Evolutionary conservation across 2,329 filamentous ascomycete genomes (phyloP), one percentile per base, ranked within the genome.

Genomic region (Colletotrichum incanum): DNA sequence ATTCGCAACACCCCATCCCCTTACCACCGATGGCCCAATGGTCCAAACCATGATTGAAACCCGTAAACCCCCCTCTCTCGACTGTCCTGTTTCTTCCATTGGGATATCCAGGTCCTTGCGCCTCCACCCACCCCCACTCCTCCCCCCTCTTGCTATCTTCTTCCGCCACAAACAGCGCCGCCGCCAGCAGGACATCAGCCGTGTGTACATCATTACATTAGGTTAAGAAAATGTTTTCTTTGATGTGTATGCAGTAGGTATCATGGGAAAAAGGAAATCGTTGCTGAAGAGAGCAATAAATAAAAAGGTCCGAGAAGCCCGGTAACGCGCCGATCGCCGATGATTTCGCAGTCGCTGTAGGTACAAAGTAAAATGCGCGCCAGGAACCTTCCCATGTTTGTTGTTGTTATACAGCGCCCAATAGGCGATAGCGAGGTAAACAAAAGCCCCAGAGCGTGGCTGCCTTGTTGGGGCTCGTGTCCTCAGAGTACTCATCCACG

Each of bases 141-240:
- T 16, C 60, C 9, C 28, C 18, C 26, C 20, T 47, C 65, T 55
- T 23, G 31, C 54, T 39, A 26, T 8, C 20, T 39, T 26, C 54
- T 12, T 26, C 59, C 58, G 52, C 67, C 59, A 69, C 70, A 65
- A 72, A 68, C 58, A 72, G 61, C 71, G 67, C 67, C 71, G 34
- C 67, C 71, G 67, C 55, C 67, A 58, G 61, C 71, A 65, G 56
- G 55, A 73, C 61, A 67, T 73, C 26, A 63, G 47, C 67, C 67
- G 62, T 71, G 37, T 66, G 50, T 70, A 63, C 65, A 58, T 74
- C 70, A 74, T 74, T 74, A 74, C 72, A 73, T 74, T 74, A 73
- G 67, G 60, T 72, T 50, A 61, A 59, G 50, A 47, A 56, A 66
- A 63, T 65, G 61, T 54, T 62, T 70, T 26, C 61, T 63, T 67